These are phyloP conservation scores for Hysterangium stoloniferum DNA, from an alignment of 768 basidiomycete species.

Conservation along the genomic window DNA sequence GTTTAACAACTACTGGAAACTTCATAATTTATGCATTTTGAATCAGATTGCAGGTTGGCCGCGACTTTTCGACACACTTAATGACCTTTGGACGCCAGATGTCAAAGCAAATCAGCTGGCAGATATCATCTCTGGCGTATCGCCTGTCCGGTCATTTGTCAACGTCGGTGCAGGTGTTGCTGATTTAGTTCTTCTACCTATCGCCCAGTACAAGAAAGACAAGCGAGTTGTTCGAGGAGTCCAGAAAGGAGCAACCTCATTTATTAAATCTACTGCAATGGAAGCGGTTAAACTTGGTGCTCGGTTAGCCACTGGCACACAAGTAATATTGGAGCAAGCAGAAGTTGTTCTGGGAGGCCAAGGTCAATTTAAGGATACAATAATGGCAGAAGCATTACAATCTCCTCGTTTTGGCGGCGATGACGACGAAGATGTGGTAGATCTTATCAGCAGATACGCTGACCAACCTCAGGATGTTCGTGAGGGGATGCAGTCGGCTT, in stretches of 20 bases:
- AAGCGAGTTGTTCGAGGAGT: conserved; percentile 86
- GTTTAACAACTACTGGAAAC: conserved; percentile 22
- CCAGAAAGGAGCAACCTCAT: conserved; percentile 89
- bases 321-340: conserved; percentile 93
- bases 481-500: conserved; percentile 90
- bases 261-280: conserved; percentile 89
- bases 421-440: conserved; percentile 39
- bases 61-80: conserved; percentile 81
- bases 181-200: conserved; percentile 90
- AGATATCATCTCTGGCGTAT: conserved; percentile 93
- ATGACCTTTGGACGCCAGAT: conserved; percentile 98
- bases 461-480: conserved; percentile 77
- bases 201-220: conserved; percentile 97
- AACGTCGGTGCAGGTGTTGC: conserved; percentile 97
- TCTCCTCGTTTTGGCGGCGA: conserved; percentile 23
- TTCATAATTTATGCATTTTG: not conserved
- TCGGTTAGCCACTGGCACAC: conserved; percentile 90
- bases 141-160: conserved; percentile 93
- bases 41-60: conserved; percentile 87
- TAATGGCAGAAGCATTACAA: conserved; percentile 63
- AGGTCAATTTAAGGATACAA: conserved; percentile 49
- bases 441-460: conserved; percentile 82
- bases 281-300: conserved; percentile 96
- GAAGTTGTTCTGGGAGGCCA: conserved; percentile 78
- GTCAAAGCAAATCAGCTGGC: conserved; percentile 97